phyloP scores from a whole-genome alignment of 306 rosid species.

The Sophora flavescens region DNA sequence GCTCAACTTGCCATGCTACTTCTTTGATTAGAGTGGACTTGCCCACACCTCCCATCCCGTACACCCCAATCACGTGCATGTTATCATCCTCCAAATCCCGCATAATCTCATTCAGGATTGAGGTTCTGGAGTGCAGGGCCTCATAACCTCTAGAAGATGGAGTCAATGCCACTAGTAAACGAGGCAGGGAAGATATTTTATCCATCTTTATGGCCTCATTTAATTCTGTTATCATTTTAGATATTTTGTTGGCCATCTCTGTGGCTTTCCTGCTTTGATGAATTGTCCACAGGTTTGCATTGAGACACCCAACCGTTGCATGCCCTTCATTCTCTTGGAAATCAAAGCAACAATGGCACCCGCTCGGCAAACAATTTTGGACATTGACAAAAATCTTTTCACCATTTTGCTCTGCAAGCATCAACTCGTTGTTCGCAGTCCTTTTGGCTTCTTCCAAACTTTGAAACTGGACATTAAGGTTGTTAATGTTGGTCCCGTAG shows the following conservation, averaged over 20 bases:
- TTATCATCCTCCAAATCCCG: not conserved
- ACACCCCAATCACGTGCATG: no score
- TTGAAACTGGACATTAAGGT: not conserved
- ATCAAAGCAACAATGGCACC: not conserved
- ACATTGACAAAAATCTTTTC: not conserved
- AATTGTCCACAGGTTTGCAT: not conserved
- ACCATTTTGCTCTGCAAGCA: not conserved
- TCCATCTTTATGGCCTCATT: not conserved
- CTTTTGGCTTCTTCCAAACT: not conserved
- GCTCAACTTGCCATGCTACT: conserved; percentile 2
- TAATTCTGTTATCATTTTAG: not conserved
- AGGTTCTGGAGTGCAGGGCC: conserved; percentile 14
- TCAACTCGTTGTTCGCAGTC: not conserved
- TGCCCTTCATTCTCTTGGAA: not conserved
- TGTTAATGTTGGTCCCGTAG: not conserved
- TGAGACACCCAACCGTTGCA: not conserved
- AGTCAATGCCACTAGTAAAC: not conserved
- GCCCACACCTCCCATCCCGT: no score
- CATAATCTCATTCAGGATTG: not conserved
- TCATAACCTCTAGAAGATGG: not conserved
- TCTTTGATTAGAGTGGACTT: conserved; percentile 11
- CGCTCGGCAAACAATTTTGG: not conserved
- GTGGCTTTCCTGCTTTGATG: not conserved
- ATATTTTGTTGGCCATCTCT: not conserved
- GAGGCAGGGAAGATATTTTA: not conserved